Evolutionary conservation across 129 eudicot species (phyloP), one percentile per base, ranked within the genome.

Genomic region (Smallanthus sonchifolius): DNA sequence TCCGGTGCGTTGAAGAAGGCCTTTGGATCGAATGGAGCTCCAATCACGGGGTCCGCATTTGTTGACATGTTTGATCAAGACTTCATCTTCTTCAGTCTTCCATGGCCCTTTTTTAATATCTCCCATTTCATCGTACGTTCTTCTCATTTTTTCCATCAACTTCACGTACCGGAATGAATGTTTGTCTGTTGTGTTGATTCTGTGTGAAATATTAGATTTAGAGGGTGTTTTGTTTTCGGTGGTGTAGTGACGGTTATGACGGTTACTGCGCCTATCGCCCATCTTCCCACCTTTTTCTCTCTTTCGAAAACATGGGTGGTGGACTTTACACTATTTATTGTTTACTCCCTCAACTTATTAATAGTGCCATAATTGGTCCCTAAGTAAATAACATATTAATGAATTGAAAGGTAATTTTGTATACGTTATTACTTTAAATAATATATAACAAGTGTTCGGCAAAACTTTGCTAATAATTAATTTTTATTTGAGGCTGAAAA

Each of bases 21-120:
- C 95, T 84, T 91, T 91, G 97, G 97, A 88, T 88, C 90, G 97
- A 88, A 91, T 86, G 90, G 96, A 91, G 97, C 97, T 91, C 97
- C 95, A 88, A 30, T 91, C 97, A 81, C 87, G 80, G 0, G 95
- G 90, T 0, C 97, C 97, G 32, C 79, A 86, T 61, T 76, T 88
- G 6, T 85, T 81, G 1, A 91, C 97, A 65, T 91, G 97, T 17
- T 77, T 86, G 0, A 88, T 69, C 69, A 91, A 36, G 9, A 88
- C 92, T 35, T 88, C 87, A 75, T 91, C 97, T 79, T 91, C 97
- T 66, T 91, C 97, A 2, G 84, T 52, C 61, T 86, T 91, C 97
- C 95, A 91, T 83, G 97, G 95, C 56, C 97, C 97, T 81, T 91
- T 91, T 49, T 82, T 88, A 3, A 88, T 84, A 71, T 76, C 88